Conservation (phyloP, 2,329 filamentous ascomycete species). For the Alternaria atra region DNA sequence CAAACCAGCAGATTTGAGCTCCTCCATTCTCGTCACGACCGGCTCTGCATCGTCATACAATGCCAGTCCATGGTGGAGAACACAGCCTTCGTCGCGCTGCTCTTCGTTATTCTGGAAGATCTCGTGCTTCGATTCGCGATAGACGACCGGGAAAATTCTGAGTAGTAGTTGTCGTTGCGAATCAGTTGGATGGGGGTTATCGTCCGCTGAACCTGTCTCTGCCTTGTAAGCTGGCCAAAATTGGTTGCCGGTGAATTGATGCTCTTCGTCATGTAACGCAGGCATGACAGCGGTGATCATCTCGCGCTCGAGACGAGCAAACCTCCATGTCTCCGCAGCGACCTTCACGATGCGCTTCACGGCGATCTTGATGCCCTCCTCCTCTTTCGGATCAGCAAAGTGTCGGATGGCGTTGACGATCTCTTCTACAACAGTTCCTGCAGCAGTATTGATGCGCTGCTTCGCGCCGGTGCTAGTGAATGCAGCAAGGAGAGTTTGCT, state of each 20-base stretch:
- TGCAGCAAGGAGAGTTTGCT: constrained; percentile 65
- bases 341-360: constrained; percentile 66
- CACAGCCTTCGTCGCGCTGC: constrained; percentile 55
- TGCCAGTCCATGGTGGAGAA: constrained; percentile 61
- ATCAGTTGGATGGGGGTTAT: constrained; percentile 34
- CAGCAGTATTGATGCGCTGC: constrained; percentile 64
- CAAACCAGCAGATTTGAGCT: constrained; percentile 51
- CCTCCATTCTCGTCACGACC: constrained; percentile 44
- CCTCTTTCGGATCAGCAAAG: constrained; percentile 61
- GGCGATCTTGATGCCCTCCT: constrained; percentile 60
- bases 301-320: constrained; percentile 65
- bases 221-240: constrained; percentile 49
- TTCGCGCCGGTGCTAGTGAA: constrained; percentile 66
- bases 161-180: constrained; percentile 57
- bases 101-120: constrained; percentile 55
- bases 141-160: constrained; percentile 62
- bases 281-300: constrained; percentile 63
- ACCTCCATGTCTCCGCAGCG: constrained; percentile 67
- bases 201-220: constrained; percentile 42
- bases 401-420: constrained; percentile 64
- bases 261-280: constrained; percentile 42
- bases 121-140: constrained; percentile 61
- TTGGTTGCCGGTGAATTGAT: constrained; percentile 42
- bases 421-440: constrained; percentile 65
- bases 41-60: constrained; percentile 59